Base-by-base conservation (phyloP, 192 early-diverging fungal species). In the Diversispora eburnea region DNA sequence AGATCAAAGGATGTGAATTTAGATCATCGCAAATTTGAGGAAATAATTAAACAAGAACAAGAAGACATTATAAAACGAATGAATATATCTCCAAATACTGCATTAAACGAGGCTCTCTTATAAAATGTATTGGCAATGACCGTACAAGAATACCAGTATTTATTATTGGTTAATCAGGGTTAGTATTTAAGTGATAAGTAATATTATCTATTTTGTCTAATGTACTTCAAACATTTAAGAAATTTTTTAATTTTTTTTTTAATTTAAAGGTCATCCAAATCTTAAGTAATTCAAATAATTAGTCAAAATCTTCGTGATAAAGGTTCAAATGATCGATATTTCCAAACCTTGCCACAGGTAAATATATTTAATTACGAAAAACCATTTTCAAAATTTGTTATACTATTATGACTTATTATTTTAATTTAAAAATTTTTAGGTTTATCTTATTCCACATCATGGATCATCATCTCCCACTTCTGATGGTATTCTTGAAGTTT, bases 401-500 rank as follows among this genome's bases (percentile, higher is more conserved):
- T n/a, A 17, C 19, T n/a, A 41, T 63, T 15, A 17, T 41, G 20
- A 58, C 46, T n/a, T 3, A 72, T 54, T 75, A 4, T 10, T 41
- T 65, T 39, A 43, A 54, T 54, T 54, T 10, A 13, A 17, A 39
- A 58, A 20, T 58, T 19, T 66, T 33, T 15, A 75, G 73, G 51
- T 75, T 55, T 67, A 67, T 54, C 3, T 75, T 19, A 75, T 75
- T 20, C 73, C 73, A 5, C 64, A 75, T 54, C 73, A 75, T 55
- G 73, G 73, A 8, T 75, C 73, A 13, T 56, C 73, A 56, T 57
- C 73, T 42, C 67, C 73, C n/a, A 75, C 73, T 4, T 75, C 73
- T 64, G 73, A 75, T 46, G 73, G 73, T 41, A 75, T 75, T 17
- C 4, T 67, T 5, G 67, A 75, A 58, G 73, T 75, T n/a, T 75